Conservation (phyloP, 148 eudicot genomes). For the Pouteria glomerata region DNA sequence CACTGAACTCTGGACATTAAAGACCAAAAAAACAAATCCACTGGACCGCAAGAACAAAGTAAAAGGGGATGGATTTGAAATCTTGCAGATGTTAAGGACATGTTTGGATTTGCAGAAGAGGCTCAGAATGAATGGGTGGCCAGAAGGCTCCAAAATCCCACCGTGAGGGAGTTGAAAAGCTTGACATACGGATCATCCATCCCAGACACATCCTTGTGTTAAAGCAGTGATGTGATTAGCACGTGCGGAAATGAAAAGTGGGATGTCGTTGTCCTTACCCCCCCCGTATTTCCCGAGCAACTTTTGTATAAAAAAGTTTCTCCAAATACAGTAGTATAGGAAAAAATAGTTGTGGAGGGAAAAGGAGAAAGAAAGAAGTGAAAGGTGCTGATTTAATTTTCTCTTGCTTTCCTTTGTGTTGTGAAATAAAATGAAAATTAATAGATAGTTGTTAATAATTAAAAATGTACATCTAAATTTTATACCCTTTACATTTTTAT, state of each 20-base stretch:
- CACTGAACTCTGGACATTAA: constrained; percentile 1
- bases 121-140: constrained; percentile 8
- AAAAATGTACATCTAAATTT: too few species aligned
- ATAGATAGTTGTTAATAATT: too few species aligned
- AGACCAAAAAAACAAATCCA: not conserved
- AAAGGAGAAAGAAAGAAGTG: too few species aligned
- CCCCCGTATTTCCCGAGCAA: not conserved
- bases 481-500: too few species aligned
- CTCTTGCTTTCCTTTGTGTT: too few species aligned
- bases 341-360: too few species aligned
- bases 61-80: not conserved
- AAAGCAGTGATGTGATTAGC: not conserved
- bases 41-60: not conserved
- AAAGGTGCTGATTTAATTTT: too few species aligned
- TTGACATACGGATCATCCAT: not conserved
- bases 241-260: constrained; percentile 4
- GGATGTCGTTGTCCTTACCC: not conserved
- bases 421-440: too few species aligned
- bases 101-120: not conserved
- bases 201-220: not conserved
- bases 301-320: not conserved
- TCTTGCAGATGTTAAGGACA: not conserved
- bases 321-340: too few species aligned
- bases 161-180: constrained; percentile 2
- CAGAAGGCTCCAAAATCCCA: constrained; percentile 6